Conservation (phyloP, 2,329 filamentous ascomycete species). For the Cladosporium sp. region DNA sequence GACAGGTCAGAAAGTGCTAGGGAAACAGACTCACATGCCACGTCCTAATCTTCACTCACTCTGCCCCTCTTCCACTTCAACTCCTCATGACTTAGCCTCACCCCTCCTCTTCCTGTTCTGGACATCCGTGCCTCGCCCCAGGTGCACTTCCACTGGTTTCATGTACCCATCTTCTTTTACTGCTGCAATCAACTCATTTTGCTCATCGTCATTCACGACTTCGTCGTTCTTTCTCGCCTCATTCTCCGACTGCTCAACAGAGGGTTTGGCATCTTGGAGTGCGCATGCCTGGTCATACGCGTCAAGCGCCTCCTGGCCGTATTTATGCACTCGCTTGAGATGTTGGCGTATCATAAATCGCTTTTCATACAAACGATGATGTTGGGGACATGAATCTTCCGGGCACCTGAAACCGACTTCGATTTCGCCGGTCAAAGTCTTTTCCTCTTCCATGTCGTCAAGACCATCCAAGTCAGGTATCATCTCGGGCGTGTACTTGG, state of each 20-base stretch:
- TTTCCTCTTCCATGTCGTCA: neutral
- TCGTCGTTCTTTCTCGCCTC: neutral
- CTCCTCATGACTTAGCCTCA: slow-evolving; percentile 30
- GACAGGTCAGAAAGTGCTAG: slow-evolving; percentile 8
- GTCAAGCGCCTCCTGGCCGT: slow-evolving; percentile 22
- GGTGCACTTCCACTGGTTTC: slow-evolving; percentile 43
- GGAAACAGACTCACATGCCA: slow-evolving; percentile 1
- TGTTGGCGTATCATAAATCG: slow-evolving; percentile 39
- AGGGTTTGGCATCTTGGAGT: slow-evolving; percentile 13
- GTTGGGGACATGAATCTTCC: slow-evolving; percentile 31
- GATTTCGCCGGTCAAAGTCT: neutral
- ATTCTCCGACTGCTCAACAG: neutral
- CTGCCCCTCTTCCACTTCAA: neutral
- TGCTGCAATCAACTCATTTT: neutral
- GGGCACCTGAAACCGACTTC: slow-evolving; percentile 30
- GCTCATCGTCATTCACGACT: neutral
- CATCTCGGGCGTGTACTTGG: slow-evolving; percentile 41
- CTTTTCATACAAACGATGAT: slow-evolving; percentile 30
- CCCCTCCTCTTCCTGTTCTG: slow-evolving; percentile 31
- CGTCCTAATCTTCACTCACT: neutral
- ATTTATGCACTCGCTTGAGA: slow-evolving; percentile 35
- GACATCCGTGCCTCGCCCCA: slow-evolving; percentile 32
- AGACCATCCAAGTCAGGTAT: slow-evolving; percentile 33
- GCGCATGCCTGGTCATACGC: slow-evolving; percentile 6
- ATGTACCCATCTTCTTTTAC: slow-evolving; percentile 31